Conservation (phyloP, 208 protist species). For the Wallacemonas sp. region DNA sequence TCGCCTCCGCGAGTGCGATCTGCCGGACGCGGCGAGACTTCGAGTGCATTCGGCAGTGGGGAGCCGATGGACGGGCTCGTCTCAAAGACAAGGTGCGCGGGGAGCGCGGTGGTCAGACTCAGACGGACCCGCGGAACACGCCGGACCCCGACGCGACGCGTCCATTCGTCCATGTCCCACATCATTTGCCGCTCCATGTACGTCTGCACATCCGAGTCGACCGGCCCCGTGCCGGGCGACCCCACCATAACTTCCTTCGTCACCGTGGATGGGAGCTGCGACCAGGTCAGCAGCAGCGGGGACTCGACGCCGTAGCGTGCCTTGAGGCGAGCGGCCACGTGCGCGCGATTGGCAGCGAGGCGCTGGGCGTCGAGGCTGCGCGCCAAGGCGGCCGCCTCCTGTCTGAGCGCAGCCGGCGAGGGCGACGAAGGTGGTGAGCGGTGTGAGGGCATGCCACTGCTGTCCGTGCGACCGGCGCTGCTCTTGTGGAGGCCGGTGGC, state of each 20-base stretch:
- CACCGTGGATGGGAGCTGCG: conserved; percentile 14
- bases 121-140: background rate
- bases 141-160: background rate
- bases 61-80: background rate
- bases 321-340: background rate
- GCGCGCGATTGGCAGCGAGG: background rate
- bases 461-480: no score
- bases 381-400: background rate
- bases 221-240: conserved; percentile 8
- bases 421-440: background rate
- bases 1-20: background rate
- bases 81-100: background rate
- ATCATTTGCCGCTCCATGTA: conserved; percentile 66
- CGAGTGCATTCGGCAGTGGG: background rate
- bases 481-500: no score
- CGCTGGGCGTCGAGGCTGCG: background rate
- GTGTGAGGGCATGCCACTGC: no score
- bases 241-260: conserved; percentile 37
- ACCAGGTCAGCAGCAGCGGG: conserved; percentile 5
- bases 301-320: background rate
- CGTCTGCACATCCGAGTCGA: conserved; percentile 61
- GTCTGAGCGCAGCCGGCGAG: background rate
- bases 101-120: conserved; percentile 7
- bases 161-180: conserved; percentile 28
- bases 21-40: background rate